Evolutionary conservation across 306 rosid species (phyloP).

Genomic region (Cicer yamashitae): DNA sequence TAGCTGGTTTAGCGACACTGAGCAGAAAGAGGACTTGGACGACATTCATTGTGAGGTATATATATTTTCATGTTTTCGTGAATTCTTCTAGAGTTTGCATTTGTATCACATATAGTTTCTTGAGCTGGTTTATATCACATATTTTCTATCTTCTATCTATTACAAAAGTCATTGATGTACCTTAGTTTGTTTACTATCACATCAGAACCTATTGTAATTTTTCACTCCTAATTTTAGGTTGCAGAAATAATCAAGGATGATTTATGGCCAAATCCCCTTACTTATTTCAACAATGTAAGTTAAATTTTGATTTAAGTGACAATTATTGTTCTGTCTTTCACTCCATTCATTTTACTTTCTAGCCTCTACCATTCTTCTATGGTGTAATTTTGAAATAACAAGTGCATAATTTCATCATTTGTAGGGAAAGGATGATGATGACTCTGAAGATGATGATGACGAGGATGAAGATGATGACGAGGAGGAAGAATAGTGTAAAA

Average conservation of each 20-base stretch:
- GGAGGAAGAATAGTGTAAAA: slow-evolving; percentile 67
- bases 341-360: not conserved
- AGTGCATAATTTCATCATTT: not conserved
- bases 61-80: not conserved
- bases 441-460: not conserved
- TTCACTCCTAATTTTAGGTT: slow-evolving; percentile 44
- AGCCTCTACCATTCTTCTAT: not conserved
- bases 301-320: slow-evolving; percentile 9
- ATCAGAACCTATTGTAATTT: not conserved
- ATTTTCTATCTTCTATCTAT: not conserved
- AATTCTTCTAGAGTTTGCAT: not conserved
- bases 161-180: not conserved
- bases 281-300: slow-evolving; percentile 82
- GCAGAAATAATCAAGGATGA: slow-evolving; percentile 86
- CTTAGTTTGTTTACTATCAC: slow-evolving; percentile 1
- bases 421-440: slow-evolving; percentile 77
- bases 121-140: not conserved
- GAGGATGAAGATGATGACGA: slow-evolving; percentile 75
- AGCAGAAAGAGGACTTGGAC: slow-evolving; percentile 75
- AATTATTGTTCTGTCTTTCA: slow-evolving; percentile 3
- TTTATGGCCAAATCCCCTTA: slow-evolving; percentile 95
- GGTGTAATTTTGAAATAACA: not conserved
- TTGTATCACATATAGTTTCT: too few relatives aligned
- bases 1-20: slow-evolving; percentile 67
- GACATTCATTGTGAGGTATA: slow-evolving; percentile 89